phyloP scores from a whole-genome alignment of 148 eudicot species.

The Rhododendron molle region DNA sequence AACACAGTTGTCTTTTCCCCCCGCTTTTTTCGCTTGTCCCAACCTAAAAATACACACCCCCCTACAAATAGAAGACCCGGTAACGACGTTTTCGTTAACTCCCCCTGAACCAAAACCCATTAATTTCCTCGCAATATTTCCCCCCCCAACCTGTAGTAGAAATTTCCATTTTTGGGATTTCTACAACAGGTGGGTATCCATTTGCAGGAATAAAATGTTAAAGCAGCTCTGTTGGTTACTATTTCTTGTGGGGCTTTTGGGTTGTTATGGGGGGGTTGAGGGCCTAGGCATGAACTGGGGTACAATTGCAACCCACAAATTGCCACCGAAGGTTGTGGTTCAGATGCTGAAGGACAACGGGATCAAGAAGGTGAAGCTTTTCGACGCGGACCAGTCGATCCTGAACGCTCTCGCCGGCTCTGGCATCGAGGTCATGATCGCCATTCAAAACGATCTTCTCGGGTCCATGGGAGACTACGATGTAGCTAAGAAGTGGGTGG shows the following conservation, averaged over 20 bases:
- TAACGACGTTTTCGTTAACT: neutral
- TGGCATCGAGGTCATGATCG: constrained; percentile 77
- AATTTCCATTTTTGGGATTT: neutral
- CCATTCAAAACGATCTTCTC: constrained; percentile 68
- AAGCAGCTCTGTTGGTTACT: neutral
- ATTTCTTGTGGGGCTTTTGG: neutral
- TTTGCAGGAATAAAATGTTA: neutral
- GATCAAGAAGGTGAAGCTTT: constrained; percentile 71
- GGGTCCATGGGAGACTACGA: constrained; percentile 38
- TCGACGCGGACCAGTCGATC: constrained; percentile 56
- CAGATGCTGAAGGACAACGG: constrained; percentile 73
- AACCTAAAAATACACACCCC: too few relatives aligned
- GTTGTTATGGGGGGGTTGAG: constrained; percentile 22
- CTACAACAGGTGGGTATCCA: neutral
- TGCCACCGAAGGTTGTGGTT: constrained; percentile 58
- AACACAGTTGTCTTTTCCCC: neutral
- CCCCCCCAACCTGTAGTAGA: neutral
- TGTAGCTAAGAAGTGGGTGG: constrained; percentile 67
- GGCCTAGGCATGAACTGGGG: constrained; percentile 90
- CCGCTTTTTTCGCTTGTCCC: neutral
- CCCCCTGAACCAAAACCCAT: neutral
- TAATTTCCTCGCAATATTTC: neutral
- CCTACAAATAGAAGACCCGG: neutral
- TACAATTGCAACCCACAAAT: constrained; percentile 59
- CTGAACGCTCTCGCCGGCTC: constrained; percentile 66